Percentiles rank a stretch among this genome's conserved stretches.
Evolutionary conservation across 192 early-diverging fungal genomes (phyloP).

Genomic region (Obelidium mucronatum): DNA sequence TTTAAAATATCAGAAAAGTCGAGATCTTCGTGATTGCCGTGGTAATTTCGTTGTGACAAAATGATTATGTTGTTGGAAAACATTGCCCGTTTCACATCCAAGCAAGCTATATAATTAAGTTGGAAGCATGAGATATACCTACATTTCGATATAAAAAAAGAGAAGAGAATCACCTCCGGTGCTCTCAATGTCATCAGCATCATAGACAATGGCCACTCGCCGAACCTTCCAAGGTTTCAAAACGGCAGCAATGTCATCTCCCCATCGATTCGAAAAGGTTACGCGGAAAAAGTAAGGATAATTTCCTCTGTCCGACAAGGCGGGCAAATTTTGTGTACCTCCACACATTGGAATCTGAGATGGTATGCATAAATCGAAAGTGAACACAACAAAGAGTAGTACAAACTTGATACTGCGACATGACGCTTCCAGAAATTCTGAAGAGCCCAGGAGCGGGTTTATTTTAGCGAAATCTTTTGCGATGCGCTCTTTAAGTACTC

Average conservation of each 20-base stretch:
- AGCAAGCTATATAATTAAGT: too few species aligned
- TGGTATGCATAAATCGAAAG: background rate
- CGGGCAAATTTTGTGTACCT: background rate
- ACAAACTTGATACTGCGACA: background rate
- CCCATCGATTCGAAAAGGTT: conserved; percentile 5
- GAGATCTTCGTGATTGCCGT: background rate
- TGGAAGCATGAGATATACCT: too few species aligned
- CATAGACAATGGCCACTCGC: background rate
- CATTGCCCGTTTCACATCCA: background rate
- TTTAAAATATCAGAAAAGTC: background rate
- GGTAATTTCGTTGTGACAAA: background rate
- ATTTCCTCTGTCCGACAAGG: background rate
- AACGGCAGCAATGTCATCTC: background rate
- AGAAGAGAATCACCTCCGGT: background rate
- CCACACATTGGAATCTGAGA: conserved; percentile 14
- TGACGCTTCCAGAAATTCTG: background rate
- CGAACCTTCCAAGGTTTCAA: background rate
- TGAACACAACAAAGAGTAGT: background rate
- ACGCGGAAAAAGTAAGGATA: background rate
- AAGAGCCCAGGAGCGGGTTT: too few species aligned
- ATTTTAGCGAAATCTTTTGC: too few species aligned
- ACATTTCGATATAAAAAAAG: background rate
- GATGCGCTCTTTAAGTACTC: too few species aligned
- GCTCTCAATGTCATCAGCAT: background rate
- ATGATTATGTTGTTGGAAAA: background rate